These are phyloP conservation scores for Aspergillus olivimuriae DNA, from an alignment of 495 filamentous ascomycete species.

Conservation along the genomic window DNA sequence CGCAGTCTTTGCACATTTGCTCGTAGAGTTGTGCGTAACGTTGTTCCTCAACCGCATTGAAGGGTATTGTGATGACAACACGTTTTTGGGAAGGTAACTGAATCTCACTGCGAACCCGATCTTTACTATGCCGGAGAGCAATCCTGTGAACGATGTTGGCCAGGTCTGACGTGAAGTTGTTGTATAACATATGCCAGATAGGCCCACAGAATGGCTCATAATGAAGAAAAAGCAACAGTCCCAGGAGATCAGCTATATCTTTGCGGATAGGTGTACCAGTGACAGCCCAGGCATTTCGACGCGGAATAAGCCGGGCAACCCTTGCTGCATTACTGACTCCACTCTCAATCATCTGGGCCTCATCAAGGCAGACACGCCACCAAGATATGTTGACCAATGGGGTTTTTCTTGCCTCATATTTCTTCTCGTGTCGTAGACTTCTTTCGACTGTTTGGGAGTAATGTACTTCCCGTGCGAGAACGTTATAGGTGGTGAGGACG, in stretches of 20 bases:
- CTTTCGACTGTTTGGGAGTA: conserved; percentile 63
- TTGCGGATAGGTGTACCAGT: conserved; percentile 85
- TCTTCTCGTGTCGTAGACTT: conserved; percentile 57
- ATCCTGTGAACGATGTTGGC: conserved; percentile 58
- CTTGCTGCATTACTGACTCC: conserved; percentile 77
- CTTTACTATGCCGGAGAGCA: conserved; percentile 81
- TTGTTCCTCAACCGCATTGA: conserved; percentile 82
- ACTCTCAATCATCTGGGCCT: conserved; percentile 92
- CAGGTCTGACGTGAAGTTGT: conserved; percentile 53
- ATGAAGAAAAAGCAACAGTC: conserved; percentile 73
- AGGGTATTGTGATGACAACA: conserved; percentile 82
- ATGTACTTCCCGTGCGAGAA: conserved; percentile 72
- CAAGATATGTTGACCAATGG: conserved; percentile 75
- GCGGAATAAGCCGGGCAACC: conserved; percentile 71
- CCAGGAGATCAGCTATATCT: conserved; percentile 59
- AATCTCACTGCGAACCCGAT: conserved; percentile 63
- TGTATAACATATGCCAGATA: conserved; percentile 63
- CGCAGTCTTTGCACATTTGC: conserved; percentile 63
- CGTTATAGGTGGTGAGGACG: conserved; percentile 79
- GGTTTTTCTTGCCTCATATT: conserved; percentile 60
- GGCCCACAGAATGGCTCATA: conserved; percentile 66
- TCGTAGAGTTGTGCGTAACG: conserved; percentile 68
- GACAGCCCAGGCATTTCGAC: conserved; percentile 86
- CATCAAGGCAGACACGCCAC: conserved; percentile 92
- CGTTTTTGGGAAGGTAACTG: conserved; percentile 68